phyloP scores from a whole-genome alignment of 495 filamentous ascomycete species.

The Cenococcum geophilum region DNA sequence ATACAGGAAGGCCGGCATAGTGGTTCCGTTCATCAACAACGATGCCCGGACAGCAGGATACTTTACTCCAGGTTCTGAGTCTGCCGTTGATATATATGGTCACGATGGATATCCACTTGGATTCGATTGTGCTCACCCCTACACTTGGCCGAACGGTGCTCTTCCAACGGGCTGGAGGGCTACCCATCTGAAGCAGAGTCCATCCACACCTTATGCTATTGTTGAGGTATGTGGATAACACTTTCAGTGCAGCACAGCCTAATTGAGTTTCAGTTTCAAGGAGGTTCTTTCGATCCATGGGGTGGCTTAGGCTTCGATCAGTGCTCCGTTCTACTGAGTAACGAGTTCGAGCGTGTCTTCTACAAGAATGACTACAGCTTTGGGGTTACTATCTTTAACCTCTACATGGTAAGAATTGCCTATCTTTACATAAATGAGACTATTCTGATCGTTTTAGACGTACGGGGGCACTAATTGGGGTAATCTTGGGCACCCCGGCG shows the following conservation, averaged over 20 bases:
- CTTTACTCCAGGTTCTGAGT: slow-evolving; percentile 61
- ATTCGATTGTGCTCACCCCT: slow-evolving; percentile 46
- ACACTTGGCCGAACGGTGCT: slow-evolving; percentile 39
- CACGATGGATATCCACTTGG: slow-evolving; percentile 62
- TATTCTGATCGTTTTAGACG: neutral
- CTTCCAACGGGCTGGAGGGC: slow-evolving; percentile 41
- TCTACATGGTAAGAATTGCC: slow-evolving; percentile 54
- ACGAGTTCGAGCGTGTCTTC: slow-evolving; percentile 70
- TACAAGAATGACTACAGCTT: slow-evolving; percentile 73
- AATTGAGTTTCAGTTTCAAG: slow-evolving; percentile 50
- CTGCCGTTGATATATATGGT: slow-evolving; percentile 71
- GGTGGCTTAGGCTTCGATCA: slow-evolving; percentile 60
- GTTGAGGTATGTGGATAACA: slow-evolving; percentile 39
- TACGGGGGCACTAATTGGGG: slow-evolving; percentile 80
- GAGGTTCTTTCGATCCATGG: slow-evolving; percentile 71
- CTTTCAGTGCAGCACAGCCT: too few relatives aligned
- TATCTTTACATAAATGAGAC: slow-evolving; percentile 24
- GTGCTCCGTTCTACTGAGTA: slow-evolving; percentile 57
- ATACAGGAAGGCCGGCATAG: slow-evolving; percentile 59
- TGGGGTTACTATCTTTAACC: slow-evolving; percentile 54
- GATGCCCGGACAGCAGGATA: slow-evolving; percentile 56
- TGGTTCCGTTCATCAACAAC: slow-evolving; percentile 71
- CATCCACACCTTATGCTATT: slow-evolving; percentile 61
- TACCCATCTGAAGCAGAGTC: slow-evolving; percentile 53
- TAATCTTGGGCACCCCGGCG: slow-evolving; percentile 65